Evolutionary conservation across 495 filamentous ascomycete species (phyloP).

Genomic region (Apiosordaria backusii): DNA sequence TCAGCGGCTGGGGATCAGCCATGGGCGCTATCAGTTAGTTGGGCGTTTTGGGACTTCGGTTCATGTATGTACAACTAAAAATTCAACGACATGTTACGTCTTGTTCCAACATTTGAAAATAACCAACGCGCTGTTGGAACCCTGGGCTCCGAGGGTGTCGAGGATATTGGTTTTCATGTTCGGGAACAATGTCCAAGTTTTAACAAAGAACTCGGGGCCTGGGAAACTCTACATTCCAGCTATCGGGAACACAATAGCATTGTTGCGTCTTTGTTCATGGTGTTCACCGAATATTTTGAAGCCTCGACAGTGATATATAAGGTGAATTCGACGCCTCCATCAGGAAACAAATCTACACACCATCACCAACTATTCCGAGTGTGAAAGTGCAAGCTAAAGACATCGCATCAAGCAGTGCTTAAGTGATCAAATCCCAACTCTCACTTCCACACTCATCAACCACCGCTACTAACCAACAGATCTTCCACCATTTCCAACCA

Average conservation of each 20-base stretch:
- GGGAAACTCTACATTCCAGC: background rate
- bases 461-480: background rate
- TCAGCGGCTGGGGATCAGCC: background rate
- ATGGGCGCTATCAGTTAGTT: background rate
- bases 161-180: background rate
- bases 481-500: background rate
- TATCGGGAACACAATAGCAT: background rate
- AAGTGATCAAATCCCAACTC: background rate
- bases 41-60: background rate
- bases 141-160: no score
- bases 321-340: background rate
- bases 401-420: background rate
- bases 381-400: background rate
- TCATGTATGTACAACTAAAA: background rate
- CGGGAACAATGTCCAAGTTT: background rate
- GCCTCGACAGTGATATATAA: background rate
- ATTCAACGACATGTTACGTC: background rate
- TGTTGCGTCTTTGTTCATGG: background rate
- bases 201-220: background rate
- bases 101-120: no score
- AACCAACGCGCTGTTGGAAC: no score
- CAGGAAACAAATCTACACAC: background rate
- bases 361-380: background rate
- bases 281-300: background rate
- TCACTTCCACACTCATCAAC: background rate